These are phyloP conservation scores for Coelastrella sp. DNA, from an alignment of 139 green algal species.

Conservation along the genomic window DNA sequence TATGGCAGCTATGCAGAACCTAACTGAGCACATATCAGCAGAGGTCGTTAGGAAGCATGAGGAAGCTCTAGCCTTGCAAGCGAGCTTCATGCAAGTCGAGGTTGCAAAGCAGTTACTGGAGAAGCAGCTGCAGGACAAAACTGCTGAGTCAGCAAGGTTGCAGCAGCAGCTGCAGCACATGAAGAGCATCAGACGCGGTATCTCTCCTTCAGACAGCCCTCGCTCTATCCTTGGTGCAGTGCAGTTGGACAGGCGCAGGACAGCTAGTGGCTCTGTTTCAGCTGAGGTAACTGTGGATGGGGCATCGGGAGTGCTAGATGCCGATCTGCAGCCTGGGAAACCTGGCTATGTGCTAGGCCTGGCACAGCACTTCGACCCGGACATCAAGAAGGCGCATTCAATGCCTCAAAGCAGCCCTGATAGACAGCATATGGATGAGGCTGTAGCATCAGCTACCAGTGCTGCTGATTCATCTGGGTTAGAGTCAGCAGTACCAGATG, in stretches of 20 bases:
- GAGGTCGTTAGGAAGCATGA: slow-evolving; percentile 28
- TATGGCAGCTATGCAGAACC: slow-evolving; percentile 8
- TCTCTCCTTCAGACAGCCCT: background rate
- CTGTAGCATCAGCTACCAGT: background rate
- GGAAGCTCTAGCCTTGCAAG: slow-evolving; percentile 19
- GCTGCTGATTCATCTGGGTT: background rate
- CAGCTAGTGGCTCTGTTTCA: background rate
- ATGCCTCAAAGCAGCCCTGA: background rate
- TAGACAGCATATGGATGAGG: background rate
- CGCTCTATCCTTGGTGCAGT: background rate
- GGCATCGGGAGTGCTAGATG: background rate
- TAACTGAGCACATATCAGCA: slow-evolving; percentile 27
- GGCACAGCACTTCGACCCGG: slow-evolving; percentile 25
- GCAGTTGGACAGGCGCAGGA: background rate
- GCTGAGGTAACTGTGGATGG: background rate
- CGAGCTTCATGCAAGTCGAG: slow-evolving; percentile 22
- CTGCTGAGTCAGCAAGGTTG: background rate
- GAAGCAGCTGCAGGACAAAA: slow-evolving; percentile 15
- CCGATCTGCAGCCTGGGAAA: slow-evolving; percentile 5
- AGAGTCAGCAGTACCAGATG: too few species aligned
- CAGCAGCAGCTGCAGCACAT: slow-evolving; percentile 12
- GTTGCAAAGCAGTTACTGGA: slow-evolving; percentile 15
- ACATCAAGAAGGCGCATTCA: background rate
- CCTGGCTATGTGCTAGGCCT: slow-evolving; percentile 10
- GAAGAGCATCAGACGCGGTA: background rate